phyloP scores from a whole-genome alignment of 2,329 filamentous ascomycete genomes.

The Harringtonia lauricola region DNA sequence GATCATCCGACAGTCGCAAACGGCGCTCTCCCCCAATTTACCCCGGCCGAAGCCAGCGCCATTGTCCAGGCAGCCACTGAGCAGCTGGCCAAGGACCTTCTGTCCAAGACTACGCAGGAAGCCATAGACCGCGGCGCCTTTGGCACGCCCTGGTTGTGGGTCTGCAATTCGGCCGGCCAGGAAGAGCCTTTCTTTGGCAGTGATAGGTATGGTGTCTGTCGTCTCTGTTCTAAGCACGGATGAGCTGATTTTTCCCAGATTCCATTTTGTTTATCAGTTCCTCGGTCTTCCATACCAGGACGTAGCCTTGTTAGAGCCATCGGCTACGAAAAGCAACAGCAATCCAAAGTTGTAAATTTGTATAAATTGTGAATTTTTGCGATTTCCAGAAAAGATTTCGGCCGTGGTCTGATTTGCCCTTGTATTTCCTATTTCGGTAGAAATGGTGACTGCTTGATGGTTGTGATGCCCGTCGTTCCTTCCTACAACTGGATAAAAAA shows the following conservation, averaged over 20 bases:
- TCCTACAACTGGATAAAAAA: too few species aligned
- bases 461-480: too few species aligned
- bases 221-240: background rate
- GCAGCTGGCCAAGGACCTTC: constrained; percentile 27
- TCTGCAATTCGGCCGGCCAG: constrained; percentile 42
- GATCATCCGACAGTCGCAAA: background rate
- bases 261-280: constrained; percentile 58
- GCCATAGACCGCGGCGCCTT: constrained; percentile 59
- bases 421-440: too few species aligned
- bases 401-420: too few species aligned
- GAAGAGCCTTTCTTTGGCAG: constrained; percentile 68
- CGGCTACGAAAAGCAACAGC: background rate
- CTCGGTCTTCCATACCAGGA: constrained; percentile 50
- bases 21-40: too few species aligned
- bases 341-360: background rate
- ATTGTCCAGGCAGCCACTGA: constrained; percentile 43
- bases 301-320: constrained; percentile 17
- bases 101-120: constrained; percentile 46
- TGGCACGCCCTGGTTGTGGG: constrained; percentile 68
- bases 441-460: too few species aligned
- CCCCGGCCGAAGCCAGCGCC: constrained; percentile 29
- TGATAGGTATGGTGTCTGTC: constrained; percentile 39
- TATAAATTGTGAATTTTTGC: too few species aligned
- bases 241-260: constrained; percentile 27
- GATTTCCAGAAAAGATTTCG: too few species aligned